Percentiles rank a stretch among this genome's conserved stretches.
Evolutionary conservation across 148 eudicot genomes (phyloP).

Genomic region (Simmondsia chinensis): DNA sequence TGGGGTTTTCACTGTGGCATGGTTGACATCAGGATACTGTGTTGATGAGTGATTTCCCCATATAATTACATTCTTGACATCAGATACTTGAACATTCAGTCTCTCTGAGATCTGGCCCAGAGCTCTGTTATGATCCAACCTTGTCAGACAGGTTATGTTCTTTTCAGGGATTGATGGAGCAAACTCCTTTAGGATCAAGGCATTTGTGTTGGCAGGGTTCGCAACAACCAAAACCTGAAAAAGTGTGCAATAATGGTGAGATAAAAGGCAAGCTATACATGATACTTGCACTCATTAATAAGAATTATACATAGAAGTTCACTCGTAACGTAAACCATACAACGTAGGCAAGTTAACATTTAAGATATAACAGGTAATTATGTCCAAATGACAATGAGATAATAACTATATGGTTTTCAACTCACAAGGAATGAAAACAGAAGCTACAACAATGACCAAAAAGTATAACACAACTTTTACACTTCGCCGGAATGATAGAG

Average conservation of each 20-base stretch:
- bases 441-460: no score
- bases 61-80: slow-evolving; percentile 91
- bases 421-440: no score
- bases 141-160: slow-evolving; percentile 80
- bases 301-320: no score
- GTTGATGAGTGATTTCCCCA: slow-evolving; percentile 99
- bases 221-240: slow-evolving; percentile 95
- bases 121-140: slow-evolving; percentile 98
- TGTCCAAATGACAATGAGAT: no score
- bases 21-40: slow-evolving; percentile 98
- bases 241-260: neutral
- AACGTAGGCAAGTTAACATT: no score
- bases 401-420: no score
- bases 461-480: no score
- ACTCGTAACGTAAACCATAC: no score
- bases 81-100: slow-evolving; percentile 70
- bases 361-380: no score
- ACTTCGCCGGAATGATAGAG: no score
- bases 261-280: neutral
- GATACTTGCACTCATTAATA: no score
- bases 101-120: slow-evolving; percentile 96
- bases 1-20: slow-evolving; percentile 77
- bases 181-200: slow-evolving; percentile 90
- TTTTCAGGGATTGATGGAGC: slow-evolving; percentile 97
- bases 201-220: slow-evolving; percentile 98